Base-by-base conservation (phyloP, 257 asterid species). In the Hygrophila difformis region DNA sequence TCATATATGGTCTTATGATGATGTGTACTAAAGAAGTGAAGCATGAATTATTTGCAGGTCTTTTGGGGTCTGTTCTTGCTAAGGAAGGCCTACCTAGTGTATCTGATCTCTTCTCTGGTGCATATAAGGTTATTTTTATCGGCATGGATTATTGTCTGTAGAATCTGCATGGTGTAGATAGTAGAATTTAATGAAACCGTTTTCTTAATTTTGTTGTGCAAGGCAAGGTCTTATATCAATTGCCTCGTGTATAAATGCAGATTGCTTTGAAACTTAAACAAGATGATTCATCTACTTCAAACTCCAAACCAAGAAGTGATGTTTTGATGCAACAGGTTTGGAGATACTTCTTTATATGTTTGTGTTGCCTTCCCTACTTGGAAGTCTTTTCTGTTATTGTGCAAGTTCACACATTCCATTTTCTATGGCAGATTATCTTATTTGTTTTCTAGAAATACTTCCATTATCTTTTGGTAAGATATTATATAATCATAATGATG, bases 281-380 rank as follows among this genome's bases (percentile, higher is more conserved):
- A 62, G 85, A 78, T 53, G 82, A 75, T 56, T 67, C 92, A 33
- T 22, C 79, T 15, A 16, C 62, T 49, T 60, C 88, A 49, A 72
- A 56, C 49, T 51, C 89, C 59, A 82, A 74, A 65, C 88, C 87
- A n/a, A 57, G 22, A 42, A 69, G 72, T 64, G 94, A 86, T 63
- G 56, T 75, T 49, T 79, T 81, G 74, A 42, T 77, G 78, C 80
- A 78, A 66, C 94, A 82, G 96, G 99, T 91, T 53, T 51, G 63
- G n/a, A n/a, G n/a, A 57, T 44, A 9, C 12, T 33, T n/a, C n/a
- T n/a, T n/a, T n/a, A n/a, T n/a, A n/a, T 33, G 37, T 4, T 33
- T 26, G 31, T 26, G 31, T 26, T n/a, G 29, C 7, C 29, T 24
- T 24, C 5, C 7, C 29, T 24, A 5, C 12, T 33, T 5, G 37